Base-by-base conservation (phyloP, 2,329 filamentous ascomycete species). In the Trichoderma sp. region DNA sequence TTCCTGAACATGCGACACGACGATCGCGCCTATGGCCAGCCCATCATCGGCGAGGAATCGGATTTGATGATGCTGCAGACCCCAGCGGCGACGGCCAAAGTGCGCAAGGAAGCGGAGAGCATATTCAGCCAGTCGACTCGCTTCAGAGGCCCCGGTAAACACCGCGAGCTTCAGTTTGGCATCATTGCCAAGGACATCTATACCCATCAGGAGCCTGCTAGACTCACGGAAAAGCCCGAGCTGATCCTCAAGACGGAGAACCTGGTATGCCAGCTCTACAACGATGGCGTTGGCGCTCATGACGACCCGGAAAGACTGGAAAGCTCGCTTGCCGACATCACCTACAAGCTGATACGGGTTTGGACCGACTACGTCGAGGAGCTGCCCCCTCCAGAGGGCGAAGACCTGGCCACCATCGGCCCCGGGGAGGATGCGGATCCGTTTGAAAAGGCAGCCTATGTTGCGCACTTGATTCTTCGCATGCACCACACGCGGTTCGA, bases 191-290 rank as follows among this genome's bases (percentile, higher is more conserved):
- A 89, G 73, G 88, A 89, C 67, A 77, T 93, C 10, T 87, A 88
- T 81, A 74, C 65, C 5, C 74, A 79, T 75, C 74, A 85, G 74
- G 83, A 83, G 43, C 79, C 84, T 41, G 86, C 90, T 1, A 72
- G 78, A 19, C 79, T 96, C 52, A 81, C 82, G 5, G 94, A 97
- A 76, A 80, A 88, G 1, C 86, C 89, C 67, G 82, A 88, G 52
- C 76, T 96, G 21, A 86, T 97, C 52, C 78, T 96, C 41, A 82
- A 85, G 56, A 96, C 91, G 12, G 93, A 97, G 74, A 83, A 86
- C 45, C 78, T 92, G 47, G 79, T 96, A 45, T 82, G 82, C 57
- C 81, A 81, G 60, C 79, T 93, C 19, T 91, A 91, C 69, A 82
- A 84, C 55, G 83, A 88, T 65, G 85, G 85, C 0, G 81, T 88